A percentile compares a stretch with the other conserved stretches of the same genome.
Conservation (phyloP, 345 rosid species). For the Turnera subulata region DNA sequence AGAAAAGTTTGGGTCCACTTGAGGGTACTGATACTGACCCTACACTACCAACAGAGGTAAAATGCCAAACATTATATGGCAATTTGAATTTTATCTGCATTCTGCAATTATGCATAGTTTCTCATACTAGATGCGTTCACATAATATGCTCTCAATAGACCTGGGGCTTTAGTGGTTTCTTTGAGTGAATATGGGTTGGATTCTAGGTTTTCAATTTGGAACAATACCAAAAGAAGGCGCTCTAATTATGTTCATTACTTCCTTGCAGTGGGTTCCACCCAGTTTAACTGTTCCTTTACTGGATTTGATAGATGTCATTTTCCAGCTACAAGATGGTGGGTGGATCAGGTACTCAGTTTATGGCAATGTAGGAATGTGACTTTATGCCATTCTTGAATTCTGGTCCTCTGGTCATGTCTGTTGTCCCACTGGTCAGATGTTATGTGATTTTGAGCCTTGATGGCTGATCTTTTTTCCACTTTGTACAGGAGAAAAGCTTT, state of each 20-base stretch:
- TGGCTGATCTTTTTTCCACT: slow-evolving; percentile 13
- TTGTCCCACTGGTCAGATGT: too few relatives aligned
- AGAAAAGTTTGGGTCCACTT: slow-evolving; percentile 34
- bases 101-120: not conserved
- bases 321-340: slow-evolving; percentile 97
- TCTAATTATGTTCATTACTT: slow-evolving; percentile 8
- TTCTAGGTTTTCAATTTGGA: not conserved
- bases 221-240: not conserved
- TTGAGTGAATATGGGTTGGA: not conserved
- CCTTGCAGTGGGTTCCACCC: slow-evolving; percentile 97
- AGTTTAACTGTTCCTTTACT: slow-evolving; percentile 72
- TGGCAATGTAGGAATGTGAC: slow-evolving; percentile 1
- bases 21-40: slow-evolving; percentile 41
- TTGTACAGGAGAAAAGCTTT: slow-evolving; percentile 81
- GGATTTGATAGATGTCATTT: slow-evolving; percentile 85
- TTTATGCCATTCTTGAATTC: not conserved
- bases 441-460: too few relatives aligned
- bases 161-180: not conserved
- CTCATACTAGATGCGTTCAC: not conserved
- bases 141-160: not conserved
- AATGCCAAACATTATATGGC: not conserved
- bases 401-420: too few relatives aligned
- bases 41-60: slow-evolving; percentile 81
- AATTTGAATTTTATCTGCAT: not conserved
- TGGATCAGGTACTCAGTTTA: slow-evolving; percentile 76